Base-by-base conservation (phyloP, 345 rosid species). In the Corymbia maculata region DNA sequence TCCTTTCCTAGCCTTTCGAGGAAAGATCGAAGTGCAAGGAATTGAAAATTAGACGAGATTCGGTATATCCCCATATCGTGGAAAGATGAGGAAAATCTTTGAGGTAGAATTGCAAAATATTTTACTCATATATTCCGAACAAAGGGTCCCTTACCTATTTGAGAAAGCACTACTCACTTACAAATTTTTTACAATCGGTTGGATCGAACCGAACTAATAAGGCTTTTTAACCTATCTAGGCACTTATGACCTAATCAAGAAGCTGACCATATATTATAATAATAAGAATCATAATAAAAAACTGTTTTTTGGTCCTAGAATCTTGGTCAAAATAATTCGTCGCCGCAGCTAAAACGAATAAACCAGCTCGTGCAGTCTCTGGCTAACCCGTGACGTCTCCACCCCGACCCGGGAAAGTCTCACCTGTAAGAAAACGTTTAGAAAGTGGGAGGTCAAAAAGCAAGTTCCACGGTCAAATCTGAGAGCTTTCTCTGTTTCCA, bases 351-450 rank as follows among this genome's bases (percentile, higher is more conserved):
- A 79, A 79, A 45, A 16, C 64, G 59, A 87, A 86, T 49, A 68
- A 30, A 89, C 26, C 86, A 91, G 50, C 59, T 91, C 92, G 28
- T 51, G 85, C 9, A 91, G 86, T 88, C 91, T 88, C 68, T 91
- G 82, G 44, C 85, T 28, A 9, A 89, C 85, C 52, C 89, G 86
- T 8, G 92, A 30, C 44, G 86, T 89, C 53, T 91, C 91, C 49
- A 91, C 30, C 4, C 92, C 92, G 17, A 88, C 88, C 36, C 90
- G 86, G 6, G 88, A 64, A 57, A 87, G 87, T n/a, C 51, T 89
- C 12, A 86, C 92, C 92, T 91, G 66, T 30, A 68, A 68, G 51
- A 28, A 30, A 79, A 61, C 22, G 24, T 45, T 36, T 10, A 12
- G 12, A 6, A 19, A 10, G 10, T 49, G 10, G 22, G 24, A 26